Evolutionary conservation across 2,329 filamentous ascomycete species (phyloP).

Genomic region (Paecilomyces formosus): DNA sequence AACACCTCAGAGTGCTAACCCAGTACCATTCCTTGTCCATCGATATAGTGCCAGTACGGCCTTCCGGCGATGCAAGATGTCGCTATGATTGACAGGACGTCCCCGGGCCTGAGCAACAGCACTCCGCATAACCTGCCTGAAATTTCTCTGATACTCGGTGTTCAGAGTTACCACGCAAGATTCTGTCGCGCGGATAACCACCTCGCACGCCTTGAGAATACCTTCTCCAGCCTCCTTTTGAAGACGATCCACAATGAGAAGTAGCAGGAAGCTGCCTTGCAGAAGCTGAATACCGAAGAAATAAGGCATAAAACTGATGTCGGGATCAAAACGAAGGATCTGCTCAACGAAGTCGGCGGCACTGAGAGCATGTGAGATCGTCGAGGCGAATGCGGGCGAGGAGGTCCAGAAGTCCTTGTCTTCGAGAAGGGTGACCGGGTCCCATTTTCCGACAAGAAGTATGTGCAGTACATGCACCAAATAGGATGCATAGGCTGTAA

Average conservation of each 20-base stretch:
- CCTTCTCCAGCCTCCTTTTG: constrained; percentile 74
- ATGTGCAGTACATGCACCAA: constrained; percentile 93
- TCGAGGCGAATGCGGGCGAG: constrained; percentile 76
- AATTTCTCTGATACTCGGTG: constrained; percentile 93
- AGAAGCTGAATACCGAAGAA: constrained; percentile 92
- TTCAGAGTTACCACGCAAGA: constrained; percentile 90
- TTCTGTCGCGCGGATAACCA: constrained; percentile 84
- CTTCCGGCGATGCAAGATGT: constrained; percentile 75
- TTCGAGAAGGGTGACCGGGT: constrained; percentile 81
- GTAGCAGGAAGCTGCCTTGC: constrained; percentile 79
- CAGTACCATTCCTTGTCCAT: constrained; percentile 87
- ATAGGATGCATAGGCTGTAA: constrained; percentile 82
- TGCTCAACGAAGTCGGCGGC: constrained; percentile 80
- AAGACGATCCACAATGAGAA: constrained; percentile 84
- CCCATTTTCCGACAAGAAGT: constrained; percentile 84
- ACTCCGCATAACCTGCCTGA: constrained; percentile 91
- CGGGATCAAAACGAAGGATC: constrained; percentile 84
- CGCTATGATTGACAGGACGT: constrained; percentile 73
- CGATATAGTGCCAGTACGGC: constrained; percentile 81
- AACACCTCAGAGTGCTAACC: constrained; percentile 51
- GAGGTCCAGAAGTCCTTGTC: constrained; percentile 93
- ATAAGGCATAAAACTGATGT: constrained; percentile 92
- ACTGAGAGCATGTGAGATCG: constrained; percentile 80
- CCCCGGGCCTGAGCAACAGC: constrained; percentile 81
- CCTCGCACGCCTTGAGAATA: constrained; percentile 87